Conservation (phyloP, 2,329 filamentous ascomycete genomes). For the Neonectria faginata region DNA sequence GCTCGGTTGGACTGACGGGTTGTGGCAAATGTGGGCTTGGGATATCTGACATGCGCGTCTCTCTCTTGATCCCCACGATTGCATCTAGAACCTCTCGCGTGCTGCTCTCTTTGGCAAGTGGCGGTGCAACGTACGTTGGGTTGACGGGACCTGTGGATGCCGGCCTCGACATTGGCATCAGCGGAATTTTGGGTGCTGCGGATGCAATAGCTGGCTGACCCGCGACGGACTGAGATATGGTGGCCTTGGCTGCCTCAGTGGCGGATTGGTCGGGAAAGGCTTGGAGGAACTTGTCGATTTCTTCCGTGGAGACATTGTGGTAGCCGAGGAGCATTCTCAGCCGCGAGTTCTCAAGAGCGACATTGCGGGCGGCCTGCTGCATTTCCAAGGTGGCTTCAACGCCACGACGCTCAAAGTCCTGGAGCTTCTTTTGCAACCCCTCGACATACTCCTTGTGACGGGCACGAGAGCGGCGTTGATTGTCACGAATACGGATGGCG, state of each 20-base stretch:
- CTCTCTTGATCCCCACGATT: slow-evolving; percentile 44
- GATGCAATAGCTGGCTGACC: slow-evolving; percentile 26
- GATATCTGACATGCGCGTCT: slow-evolving; percentile 29
- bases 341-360: slow-evolving; percentile 61
- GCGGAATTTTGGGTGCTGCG: slow-evolving; percentile 34
- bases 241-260: slow-evolving; percentile 45
- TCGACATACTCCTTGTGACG: slow-evolving; percentile 63
- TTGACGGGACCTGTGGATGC: slow-evolving; percentile 34
- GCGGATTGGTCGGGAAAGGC: slow-evolving; percentile 50
- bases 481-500: slow-evolving; percentile 59
- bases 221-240: slow-evolving; percentile 35
- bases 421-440: slow-evolving; percentile 59
- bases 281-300: slow-evolving; percentile 56
- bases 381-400: slow-evolving; percentile 64
- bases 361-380: slow-evolving; percentile 63
- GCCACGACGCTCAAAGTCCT: slow-evolving; percentile 61
- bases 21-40: slow-evolving; percentile 20
- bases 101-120: slow-evolving; percentile 35
- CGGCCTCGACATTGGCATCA: slow-evolving; percentile 39
- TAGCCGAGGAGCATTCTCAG: slow-evolving; percentile 57
- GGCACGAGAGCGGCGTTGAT: slow-evolving; percentile 65
- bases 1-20: slow-evolving; percentile 34
- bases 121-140: slow-evolving; percentile 28
- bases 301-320: slow-evolving; percentile 53
- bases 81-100: slow-evolving; percentile 46